A percentile compares a stretch with the other conserved stretches of the same genome.
phyloP scores from a whole-genome alignment of 1,284 basidiomycete genomes.

The Mycena citricolor region DNA sequence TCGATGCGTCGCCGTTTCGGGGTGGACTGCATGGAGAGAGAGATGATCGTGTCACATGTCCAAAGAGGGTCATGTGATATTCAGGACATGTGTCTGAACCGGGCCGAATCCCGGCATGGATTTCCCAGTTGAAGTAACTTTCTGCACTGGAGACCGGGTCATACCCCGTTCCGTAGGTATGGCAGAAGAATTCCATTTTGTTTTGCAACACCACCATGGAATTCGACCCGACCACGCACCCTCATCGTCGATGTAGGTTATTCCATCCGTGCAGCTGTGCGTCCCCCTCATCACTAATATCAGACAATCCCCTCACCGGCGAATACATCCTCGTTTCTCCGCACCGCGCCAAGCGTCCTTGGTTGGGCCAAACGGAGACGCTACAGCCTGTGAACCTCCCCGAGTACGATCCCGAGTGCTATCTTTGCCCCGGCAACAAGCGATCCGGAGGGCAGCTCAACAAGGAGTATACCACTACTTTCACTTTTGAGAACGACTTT shows the following conservation, averaged over 20 bases:
- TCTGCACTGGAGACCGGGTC: too few species aligned
- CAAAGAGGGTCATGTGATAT: too few species aligned
- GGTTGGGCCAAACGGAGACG: slow-evolving; percentile 82
- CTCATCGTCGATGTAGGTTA: slow-evolving; percentile 69
- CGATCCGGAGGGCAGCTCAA: slow-evolving; percentile 79
- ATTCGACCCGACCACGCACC: slow-evolving; percentile 67
- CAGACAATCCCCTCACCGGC: slow-evolving; percentile 77
- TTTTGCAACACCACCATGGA: slow-evolving; percentile 47
- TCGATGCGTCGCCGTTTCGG: slow-evolving; percentile 49
- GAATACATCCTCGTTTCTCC: slow-evolving; percentile 85
- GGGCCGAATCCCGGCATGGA: too few species aligned
- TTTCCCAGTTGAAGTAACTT: too few species aligned
- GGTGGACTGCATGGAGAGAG: slow-evolving; percentile 27
- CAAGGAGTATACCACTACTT: slow-evolving; percentile 69
- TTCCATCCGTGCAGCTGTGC: neutral
- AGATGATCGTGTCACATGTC: too few species aligned
- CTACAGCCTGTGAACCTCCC: slow-evolving; percentile 57
- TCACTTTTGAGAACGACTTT: slow-evolving; percentile 84
- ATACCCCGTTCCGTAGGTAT: too few species aligned
- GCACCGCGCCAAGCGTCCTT: slow-evolving; percentile 80
- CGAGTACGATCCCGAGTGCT: slow-evolving; percentile 78
- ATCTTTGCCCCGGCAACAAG: slow-evolving; percentile 87
- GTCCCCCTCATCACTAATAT: slow-evolving; percentile 10
- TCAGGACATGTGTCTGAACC: too few species aligned
- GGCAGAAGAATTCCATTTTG: too few species aligned